Conservation (phyloP, 345 rosid genomes). For the Citrus medica region DNA sequence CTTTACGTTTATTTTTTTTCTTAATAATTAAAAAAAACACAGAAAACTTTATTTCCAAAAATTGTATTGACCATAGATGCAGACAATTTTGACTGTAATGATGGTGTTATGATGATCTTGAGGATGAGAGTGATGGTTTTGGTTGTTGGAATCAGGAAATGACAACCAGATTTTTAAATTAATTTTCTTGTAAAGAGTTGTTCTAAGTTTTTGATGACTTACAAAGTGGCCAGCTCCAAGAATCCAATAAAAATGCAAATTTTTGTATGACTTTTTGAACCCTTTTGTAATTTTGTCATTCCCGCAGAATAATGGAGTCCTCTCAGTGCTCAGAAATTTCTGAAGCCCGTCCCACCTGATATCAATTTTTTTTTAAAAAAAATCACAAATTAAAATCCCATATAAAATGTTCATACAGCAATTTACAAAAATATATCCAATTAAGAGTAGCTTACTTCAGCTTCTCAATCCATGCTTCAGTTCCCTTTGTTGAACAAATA, state of each 20-base stretch:
- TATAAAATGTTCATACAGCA: too few species aligned
- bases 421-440: background rate
- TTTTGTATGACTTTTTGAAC: conserved; percentile 67
- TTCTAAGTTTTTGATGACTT: conserved; percentile 26
- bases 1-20: too few species aligned
- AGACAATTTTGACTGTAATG: background rate
- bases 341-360: conserved; percentile 74
- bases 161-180: background rate
- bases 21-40: too few species aligned
- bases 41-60: background rate
- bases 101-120: conserved; percentile 3
- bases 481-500: conserved; percentile 79
- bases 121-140: background rate
- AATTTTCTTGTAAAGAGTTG: too few species aligned
- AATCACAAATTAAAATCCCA: background rate
- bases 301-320: conserved; percentile 61
- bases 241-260: conserved; percentile 84
- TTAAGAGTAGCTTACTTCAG: conserved; percentile 50
- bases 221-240: conserved; percentile 98
- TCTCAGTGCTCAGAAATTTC: conserved; percentile 33
- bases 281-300: conserved; percentile 48
- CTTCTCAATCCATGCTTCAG: conserved; percentile 87
- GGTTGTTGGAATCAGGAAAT: background rate
- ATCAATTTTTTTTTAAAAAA: too few species aligned
- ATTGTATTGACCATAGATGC: background rate